Evolutionary conservation across 2,329 filamentous ascomycete genomes (phyloP).

Genomic region (Cordyceps tenuipes): DNA sequence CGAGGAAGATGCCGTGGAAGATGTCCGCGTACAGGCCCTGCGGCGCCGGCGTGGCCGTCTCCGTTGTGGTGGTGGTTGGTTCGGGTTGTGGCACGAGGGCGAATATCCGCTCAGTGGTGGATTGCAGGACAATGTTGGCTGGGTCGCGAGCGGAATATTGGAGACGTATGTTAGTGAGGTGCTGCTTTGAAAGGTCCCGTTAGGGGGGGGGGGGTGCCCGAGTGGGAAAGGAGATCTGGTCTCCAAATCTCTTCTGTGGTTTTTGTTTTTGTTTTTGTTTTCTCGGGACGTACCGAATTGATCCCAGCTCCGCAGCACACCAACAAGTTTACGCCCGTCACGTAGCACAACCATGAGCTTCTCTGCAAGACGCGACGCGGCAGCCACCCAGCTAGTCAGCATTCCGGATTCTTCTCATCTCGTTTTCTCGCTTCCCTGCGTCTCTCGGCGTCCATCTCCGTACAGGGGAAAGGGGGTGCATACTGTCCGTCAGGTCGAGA

Average conservation of each 20-base stretch:
- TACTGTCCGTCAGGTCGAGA: constrained; percentile 95
- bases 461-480: constrained; percentile 27
- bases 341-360: constrained; percentile 88
- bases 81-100: constrained; percentile 38
- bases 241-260: not conserved
- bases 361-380: constrained; percentile 46
- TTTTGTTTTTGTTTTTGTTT: not conserved
- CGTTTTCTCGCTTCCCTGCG: not conserved
- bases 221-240: not conserved
- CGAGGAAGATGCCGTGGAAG: constrained; percentile 77
- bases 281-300: constrained; percentile 68
- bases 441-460: not conserved
- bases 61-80: constrained; percentile 19
- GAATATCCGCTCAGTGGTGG: constrained; percentile 84
- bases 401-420: not conserved
- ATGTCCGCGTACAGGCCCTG: constrained; percentile 70
- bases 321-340: constrained; percentile 89
- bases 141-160: not conserved
- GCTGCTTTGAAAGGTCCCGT: too few species aligned
- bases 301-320: constrained; percentile 91
- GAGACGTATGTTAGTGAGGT: not conserved
- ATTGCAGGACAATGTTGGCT: constrained; percentile 94
- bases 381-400: constrained; percentile 16
- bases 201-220: too few species aligned
- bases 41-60: constrained; percentile 15